Evolutionary conservation across 805 yeast genomes (phyloP), one percentile per base, ranked within the genome.

Genomic region (Saturnispora silvae): DNA sequence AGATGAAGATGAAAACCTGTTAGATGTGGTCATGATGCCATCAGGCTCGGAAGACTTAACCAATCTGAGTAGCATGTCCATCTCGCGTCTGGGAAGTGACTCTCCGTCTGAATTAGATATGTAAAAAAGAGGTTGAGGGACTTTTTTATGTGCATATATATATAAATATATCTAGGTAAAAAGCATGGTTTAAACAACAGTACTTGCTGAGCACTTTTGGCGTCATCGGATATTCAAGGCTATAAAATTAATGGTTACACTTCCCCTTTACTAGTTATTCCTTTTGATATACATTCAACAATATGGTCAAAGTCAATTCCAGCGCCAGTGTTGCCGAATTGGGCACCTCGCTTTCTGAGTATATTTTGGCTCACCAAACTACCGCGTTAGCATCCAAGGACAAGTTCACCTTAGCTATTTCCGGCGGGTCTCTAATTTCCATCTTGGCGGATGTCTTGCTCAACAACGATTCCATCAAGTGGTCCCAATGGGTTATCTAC

Each of bases 341-440:
- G 22, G 81, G 94, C 45, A 54, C 60, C 16, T 68, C 79, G 3
- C 75, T 84, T 25, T 95, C 84, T 7, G 59, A 66, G 35, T 72
- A 71, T 50, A 65, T 84, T 32, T 51, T 85, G 20, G 58, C 67
- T 35, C 55, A 68, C 37, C 96, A 86, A 59, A 65, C 80, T 46
- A 59, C 63, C 30, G 80, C 77, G 3, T 63, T 86, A 38, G 49
- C 56, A 13, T 54, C 53, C 4, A 50, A 55, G 14, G 52, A 53
- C 9, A 50, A 57, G 19, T 87, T 87, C 61, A 73, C 71, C 46
- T 66, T 87, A 42, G 96, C 95, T 10, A 70, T 87, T 33, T 79
- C 92, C 41, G 97, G 97, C 29, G 97, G 97, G 2, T 83, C 95
- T 8, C 67, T 86, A 49, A 84, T 87, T 20, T 77, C 80, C 48